Percentiles rank a stretch among this genome's conserved stretches.
Evolutionary conservation across 768 basidiomycete species (phyloP).

Genomic region (Hortiboletus campestris): DNA sequence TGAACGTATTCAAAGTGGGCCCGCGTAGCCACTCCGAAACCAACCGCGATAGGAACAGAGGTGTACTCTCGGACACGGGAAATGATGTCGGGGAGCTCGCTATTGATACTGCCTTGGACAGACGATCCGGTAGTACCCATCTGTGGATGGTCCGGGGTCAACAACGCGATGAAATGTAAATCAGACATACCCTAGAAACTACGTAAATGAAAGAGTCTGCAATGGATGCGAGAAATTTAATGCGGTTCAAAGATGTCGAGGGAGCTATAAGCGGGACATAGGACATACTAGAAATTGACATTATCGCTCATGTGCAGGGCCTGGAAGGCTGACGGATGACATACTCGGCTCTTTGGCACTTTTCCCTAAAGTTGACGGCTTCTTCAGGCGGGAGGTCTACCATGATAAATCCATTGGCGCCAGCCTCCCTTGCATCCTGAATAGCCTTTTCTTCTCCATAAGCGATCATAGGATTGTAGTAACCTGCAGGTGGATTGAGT

Average conservation of each 20-base stretch:
- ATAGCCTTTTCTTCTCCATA: slow-evolving; percentile 96
- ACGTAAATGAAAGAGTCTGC: slow-evolving; percentile 98
- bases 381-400: slow-evolving; percentile 98
- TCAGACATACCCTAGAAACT: slow-evolving; percentile 77
- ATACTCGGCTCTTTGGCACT: slow-evolving; percentile 78
- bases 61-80: slow-evolving; percentile 77
- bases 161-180: not conserved
- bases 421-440: slow-evolving; percentile 82
- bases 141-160: slow-evolving; percentile 37
- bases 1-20: slow-evolving; percentile 85
- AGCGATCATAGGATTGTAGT: slow-evolving; percentile 94
- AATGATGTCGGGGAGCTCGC: slow-evolving; percentile 78
- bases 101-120: slow-evolving; percentile 65
- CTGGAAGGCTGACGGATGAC: slow-evolving; percentile 28
- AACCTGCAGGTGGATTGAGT: slow-evolving; percentile 52
- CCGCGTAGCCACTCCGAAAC: slow-evolving; percentile 92
- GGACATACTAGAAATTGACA: slow-evolving; percentile 61
- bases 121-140: slow-evolving; percentile 99
- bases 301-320: not conserved
- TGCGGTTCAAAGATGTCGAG: slow-evolving; percentile 82
- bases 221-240: slow-evolving; percentile 88
- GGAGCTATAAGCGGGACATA: slow-evolving; percentile 96
- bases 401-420: slow-evolving; percentile 96
- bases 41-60: slow-evolving; percentile 85
- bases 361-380: slow-evolving; percentile 84